phyloP scores from a whole-genome alignment of 805 yeast genomes.

The Nakazawaea wyomingensis region DNA sequence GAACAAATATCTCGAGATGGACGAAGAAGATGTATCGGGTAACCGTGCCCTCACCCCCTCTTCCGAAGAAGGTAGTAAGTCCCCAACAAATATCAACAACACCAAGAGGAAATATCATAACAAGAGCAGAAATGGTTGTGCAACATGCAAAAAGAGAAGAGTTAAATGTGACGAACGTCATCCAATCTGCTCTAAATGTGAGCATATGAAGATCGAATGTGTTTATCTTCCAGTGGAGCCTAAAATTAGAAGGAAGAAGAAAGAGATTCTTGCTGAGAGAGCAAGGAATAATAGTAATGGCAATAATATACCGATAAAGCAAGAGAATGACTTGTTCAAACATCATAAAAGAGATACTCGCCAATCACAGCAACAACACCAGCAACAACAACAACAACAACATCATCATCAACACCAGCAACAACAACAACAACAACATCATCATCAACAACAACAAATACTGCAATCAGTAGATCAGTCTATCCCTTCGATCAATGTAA shows the following conservation, averaged over 20 bases:
- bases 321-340: no score
- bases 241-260: constrained; percentile 11
- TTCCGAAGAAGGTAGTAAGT: constrained; percentile 5
- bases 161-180: constrained; percentile 90
- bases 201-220: constrained; percentile 74
- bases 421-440: constrained; percentile 14
- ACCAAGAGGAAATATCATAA: constrained; percentile 80
- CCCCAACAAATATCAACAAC: constrained; percentile 14
- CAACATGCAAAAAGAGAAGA: constrained; percentile 81
- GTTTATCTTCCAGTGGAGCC: constrained; percentile 36
- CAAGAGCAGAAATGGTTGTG: constrained; percentile 85
- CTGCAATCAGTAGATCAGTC: not conserved
- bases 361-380: constrained; percentile 19
- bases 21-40: not conserved
- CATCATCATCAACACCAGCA: constrained; percentile 7
- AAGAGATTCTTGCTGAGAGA: constrained; percentile 11
- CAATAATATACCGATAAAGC: not conserved
- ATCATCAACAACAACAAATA: constrained; percentile 6
- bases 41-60: not conserved
- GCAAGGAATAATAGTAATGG: not conserved
- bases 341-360: no score
- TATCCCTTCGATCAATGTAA: constrained; percentile 12
- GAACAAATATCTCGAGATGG: no score
- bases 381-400: constrained; percentile 6
- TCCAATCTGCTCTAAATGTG: constrained; percentile 77